Evolutionary conservation across 2,329 filamentous ascomycete genomes (phyloP), one percentile per base, ranked within the genome.

Genomic region (Aspergillus alliaceus): DNA sequence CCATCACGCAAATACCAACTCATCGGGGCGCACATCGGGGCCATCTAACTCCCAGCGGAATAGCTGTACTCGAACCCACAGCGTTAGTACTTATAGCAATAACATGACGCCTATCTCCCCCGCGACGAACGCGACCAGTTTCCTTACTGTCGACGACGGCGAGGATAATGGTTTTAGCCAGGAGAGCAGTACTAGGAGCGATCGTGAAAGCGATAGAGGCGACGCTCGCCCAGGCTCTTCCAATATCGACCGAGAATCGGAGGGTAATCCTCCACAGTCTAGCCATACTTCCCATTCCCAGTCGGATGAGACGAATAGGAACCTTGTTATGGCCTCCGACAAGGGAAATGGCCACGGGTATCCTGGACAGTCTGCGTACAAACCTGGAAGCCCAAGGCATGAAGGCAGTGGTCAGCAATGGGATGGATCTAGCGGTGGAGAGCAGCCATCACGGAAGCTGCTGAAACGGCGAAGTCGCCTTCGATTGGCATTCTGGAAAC

Each of bases 61-160:
- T 42, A 75, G 72, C 52, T 71, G 72, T 57, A 73, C 73, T 12
- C 71, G 74, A 11, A 76, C 74, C 6, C 74, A 77, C 53, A 77
- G 74, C 55, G 64, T 72, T 54, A 75, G 76, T 59, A 74, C 74
- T 4, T 74, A 77, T 57, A 77, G 75, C 50, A 77, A 77, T 57
- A 75, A 70, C 14, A 72, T 74, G 65, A 75, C 75, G 1, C 74
- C 75, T 1, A 72, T 75, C 4, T 77, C 75, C 6, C 75, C 74
- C 1, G 70, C 72, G 11, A 79, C 77, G n/a, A 77, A 79, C 56
- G 76, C 75, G 18, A 77, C 76, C 32, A 79, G 77, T 56, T 72
- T 78, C 27, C 64, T 78, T 31, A 75, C 73, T 14, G 69, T 72
- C 27, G 75, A 78, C 46, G 77, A 75, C 48, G 65, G 71, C 22